These are phyloP conservation scores for Nicotiana rustica DNA, from an alignment of 305 asterid species.

Conservation along the genomic window DNA sequence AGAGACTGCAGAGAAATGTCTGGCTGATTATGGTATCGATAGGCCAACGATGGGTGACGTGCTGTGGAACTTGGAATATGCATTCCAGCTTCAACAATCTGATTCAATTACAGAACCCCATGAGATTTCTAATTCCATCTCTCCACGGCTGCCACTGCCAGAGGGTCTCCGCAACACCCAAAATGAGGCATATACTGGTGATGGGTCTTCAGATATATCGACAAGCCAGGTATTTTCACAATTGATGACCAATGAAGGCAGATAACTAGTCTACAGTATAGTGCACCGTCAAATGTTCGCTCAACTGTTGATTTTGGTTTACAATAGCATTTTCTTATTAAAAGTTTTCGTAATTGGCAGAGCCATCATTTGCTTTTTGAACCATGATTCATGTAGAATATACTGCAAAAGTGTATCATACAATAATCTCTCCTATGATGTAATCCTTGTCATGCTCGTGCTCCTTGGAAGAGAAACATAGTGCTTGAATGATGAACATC, in stretches of 20 bases:
- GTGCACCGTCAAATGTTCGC: constrained; percentile 18
- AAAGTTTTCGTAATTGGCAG: background rate
- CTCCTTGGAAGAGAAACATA: constrained; percentile 10
- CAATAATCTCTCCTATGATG: constrained; percentile 1
- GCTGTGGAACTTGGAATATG: constrained; percentile 88
- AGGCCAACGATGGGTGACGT: constrained; percentile 93
- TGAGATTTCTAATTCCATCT: constrained; percentile 33
- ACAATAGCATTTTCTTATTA: background rate
- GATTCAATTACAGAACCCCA: constrained; percentile 41
- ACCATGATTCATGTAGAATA: background rate
- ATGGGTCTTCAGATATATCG: constrained; percentile 46
- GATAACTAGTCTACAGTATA: constrained; percentile 37
- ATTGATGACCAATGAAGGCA: constrained; percentile 49
- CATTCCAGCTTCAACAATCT: constrained; percentile 72
- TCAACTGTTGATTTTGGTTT: background rate
- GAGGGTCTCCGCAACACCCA: constrained; percentile 40
- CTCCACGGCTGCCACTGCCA: constrained; percentile 37
- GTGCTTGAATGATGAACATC: constrained; percentile 11
- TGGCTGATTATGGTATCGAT: constrained; percentile 81
- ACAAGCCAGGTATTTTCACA: constrained; percentile 54
- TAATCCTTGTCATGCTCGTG: background rate
- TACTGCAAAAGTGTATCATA: background rate
- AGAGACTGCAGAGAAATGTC: constrained; percentile 85
- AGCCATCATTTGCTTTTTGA: constrained; percentile 16
- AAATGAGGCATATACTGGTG: constrained; percentile 34